These are phyloP conservation scores for Barbarea vulgaris DNA, from an alignment of 345 rosid genomes.

Conservation along the genomic window DNA sequence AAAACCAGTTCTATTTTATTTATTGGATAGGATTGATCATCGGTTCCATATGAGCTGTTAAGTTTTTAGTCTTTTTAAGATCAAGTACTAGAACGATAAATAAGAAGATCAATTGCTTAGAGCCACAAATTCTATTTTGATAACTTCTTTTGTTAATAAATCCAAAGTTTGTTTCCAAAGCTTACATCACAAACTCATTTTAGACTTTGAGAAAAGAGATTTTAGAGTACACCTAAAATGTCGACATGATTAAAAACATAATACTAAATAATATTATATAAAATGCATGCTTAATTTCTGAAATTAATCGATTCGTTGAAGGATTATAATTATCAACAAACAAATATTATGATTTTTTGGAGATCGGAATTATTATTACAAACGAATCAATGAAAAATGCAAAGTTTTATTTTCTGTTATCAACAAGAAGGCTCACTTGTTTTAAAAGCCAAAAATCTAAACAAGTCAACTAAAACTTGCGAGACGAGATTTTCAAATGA, in stretches of 20 bases:
- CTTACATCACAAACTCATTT: background rate
- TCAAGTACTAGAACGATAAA: background rate
- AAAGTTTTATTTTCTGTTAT: background rate
- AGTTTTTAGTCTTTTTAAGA: background rate
- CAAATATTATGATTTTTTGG: background rate
- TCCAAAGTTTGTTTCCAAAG: background rate
- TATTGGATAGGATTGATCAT: background rate
- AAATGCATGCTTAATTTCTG: background rate
- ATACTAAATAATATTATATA: no score
- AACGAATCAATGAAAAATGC: conserved; percentile 5
- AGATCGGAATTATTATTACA: background rate
- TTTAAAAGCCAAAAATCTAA: background rate
- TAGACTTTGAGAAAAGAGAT: background rate
- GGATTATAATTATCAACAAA: background rate
- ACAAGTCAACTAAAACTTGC: background rate
- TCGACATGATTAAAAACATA: background rate
- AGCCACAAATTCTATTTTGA: background rate
- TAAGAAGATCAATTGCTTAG: background rate
- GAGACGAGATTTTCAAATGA: conserved; percentile 1
- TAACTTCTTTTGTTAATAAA: background rate
- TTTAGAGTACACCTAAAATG: background rate
- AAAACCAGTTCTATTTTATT: background rate
- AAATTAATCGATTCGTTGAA: background rate
- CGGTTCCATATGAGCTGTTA: background rate
- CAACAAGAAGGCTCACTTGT: background rate